Evolutionary conservation across 2,329 filamentous ascomycete genomes (phyloP).

Genomic region (Exophiala spinifera): DNA sequence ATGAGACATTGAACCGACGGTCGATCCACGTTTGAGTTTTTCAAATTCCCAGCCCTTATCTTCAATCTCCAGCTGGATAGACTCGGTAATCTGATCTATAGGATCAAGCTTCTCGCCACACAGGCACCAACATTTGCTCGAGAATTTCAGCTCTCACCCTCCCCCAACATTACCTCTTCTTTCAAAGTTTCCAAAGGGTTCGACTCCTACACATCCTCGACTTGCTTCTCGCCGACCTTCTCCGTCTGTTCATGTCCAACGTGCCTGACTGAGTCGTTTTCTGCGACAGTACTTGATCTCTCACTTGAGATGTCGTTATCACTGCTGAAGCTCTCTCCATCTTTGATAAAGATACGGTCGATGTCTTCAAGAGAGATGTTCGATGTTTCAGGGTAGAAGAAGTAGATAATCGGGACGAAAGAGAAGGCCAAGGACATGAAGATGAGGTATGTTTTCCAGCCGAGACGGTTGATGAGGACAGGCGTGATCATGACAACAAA

Average conservation of each 20-base stretch:
- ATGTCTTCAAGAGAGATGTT: slow-evolving; percentile 16
- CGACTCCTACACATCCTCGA: not conserved
- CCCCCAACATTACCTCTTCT: too few species aligned
- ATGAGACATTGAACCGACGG: too few species aligned
- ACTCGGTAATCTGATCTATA: too few species aligned
- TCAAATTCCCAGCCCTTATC: too few species aligned
- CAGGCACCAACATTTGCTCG: too few species aligned
- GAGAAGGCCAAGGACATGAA: slow-evolving; percentile 31
- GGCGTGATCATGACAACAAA: slow-evolving; percentile 36
- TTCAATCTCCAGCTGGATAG: too few species aligned
- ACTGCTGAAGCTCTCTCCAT: not conserved
- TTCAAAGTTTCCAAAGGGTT: too few species aligned
- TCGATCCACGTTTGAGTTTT: too few species aligned
- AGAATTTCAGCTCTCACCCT: too few species aligned
- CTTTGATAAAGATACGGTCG: slow-evolving; percentile 13
- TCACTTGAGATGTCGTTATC: slow-evolving; percentile 5
- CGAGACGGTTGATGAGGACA: slow-evolving; percentile 30
- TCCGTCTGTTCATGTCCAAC: not conserved
- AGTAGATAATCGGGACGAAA: slow-evolving; percentile 31
- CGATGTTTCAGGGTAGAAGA: slow-evolving; percentile 25
- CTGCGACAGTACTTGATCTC: slow-evolving; percentile 1
- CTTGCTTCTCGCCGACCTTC: not conserved
- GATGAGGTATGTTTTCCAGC: slow-evolving; percentile 34
- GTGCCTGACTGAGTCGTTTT: not conserved
- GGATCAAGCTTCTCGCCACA: too few species aligned